These are phyloP conservation scores for Geotrichum reessii DNA, from an alignment of 1,139 yeast genomes.

Conservation along the genomic window DNA sequence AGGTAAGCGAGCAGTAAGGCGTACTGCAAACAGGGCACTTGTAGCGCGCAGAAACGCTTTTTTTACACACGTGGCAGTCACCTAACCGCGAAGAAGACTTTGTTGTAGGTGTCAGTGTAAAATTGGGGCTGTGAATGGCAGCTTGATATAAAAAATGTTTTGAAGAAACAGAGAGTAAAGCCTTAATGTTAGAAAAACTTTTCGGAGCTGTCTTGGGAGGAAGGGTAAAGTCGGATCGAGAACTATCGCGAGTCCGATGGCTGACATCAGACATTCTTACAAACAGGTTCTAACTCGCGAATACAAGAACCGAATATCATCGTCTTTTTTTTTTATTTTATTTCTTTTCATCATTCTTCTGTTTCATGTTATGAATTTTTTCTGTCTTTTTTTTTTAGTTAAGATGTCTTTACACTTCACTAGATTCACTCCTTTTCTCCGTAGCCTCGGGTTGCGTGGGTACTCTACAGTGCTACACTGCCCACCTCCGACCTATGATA, in stretches of 20 bases:
- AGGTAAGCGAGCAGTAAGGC: conserved; percentile 49
- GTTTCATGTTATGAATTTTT: not conserved
- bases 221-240: not conserved
- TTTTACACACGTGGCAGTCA: conserved; percentile 44
- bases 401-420: not conserved
- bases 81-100: conserved; percentile 20
- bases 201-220: not conserved
- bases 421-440: not conserved
- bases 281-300: not conserved
- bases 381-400: too few species aligned
- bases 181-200: not conserved
- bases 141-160: not conserved
- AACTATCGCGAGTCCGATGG: not conserved
- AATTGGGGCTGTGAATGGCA: not conserved
- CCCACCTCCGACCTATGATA: conserved; percentile 50
- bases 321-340: not conserved
- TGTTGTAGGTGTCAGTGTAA: not conserved
- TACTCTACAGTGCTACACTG: conserved; percentile 31
- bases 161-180: not conserved
- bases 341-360: not conserved
- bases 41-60: conserved; percentile 43
- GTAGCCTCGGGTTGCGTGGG: not conserved
- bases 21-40: conserved; percentile 54
- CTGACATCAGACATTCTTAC: not conserved
- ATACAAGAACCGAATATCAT: not conserved